Evolutionary conservation across 78 protist genomes (phyloP).

Genomic region (Planoprotostelium fungivorum): DNA sequence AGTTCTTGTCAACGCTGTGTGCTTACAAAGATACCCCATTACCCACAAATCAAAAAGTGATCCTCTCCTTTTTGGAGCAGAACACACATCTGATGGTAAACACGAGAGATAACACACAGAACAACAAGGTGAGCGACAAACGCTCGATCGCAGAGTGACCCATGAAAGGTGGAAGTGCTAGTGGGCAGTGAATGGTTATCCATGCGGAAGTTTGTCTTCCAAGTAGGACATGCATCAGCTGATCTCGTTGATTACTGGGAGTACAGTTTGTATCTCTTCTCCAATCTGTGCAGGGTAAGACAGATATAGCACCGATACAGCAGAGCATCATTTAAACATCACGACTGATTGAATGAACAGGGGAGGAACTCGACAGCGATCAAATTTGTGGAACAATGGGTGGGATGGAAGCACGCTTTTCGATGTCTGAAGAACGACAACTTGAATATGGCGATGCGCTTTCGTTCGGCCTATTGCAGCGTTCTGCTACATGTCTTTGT

Average conservation of each 20-base stretch:
- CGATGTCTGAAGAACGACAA: background rate
- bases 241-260: background rate
- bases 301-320: background rate
- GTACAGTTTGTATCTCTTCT: background rate
- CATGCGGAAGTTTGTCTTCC: background rate
- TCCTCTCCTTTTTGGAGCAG: background rate
- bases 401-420: background rate
- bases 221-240: background rate
- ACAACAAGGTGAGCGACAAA: background rate
- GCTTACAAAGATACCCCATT: background rate
- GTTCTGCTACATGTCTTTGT: background rate
- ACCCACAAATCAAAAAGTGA: background rate
- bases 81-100: background rate
- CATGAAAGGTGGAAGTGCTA: background rate
- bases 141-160: background rate
- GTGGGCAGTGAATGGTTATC: background rate
- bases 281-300: background rate
- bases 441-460: background rate
- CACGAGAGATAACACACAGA: background rate
- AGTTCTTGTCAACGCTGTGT: background rate
- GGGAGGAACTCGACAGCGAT: background rate
- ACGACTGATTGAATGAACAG: background rate
- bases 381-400: background rate
- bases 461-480: background rate
- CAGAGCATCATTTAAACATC: background rate